phyloP scores from a whole-genome alignment of 441 rosid species.

The Raphanus hybrid region DNA sequence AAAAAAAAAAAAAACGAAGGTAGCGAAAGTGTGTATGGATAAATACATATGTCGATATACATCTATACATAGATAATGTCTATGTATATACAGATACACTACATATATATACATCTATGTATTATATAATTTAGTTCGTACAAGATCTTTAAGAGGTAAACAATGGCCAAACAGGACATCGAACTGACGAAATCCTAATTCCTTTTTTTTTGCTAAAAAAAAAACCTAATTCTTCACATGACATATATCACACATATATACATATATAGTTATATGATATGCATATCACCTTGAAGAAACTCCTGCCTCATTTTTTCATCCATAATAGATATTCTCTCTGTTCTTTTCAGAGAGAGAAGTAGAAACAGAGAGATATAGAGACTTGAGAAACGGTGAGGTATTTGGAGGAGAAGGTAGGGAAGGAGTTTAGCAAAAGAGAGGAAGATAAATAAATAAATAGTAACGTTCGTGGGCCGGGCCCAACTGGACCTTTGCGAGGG shows the following conservation, averaged over 20 bases:
- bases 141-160: background rate
- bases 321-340: slow-evolving; percentile 41
- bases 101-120: too few relatives aligned
- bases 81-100: too few relatives aligned
- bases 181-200: slow-evolving; percentile 18
- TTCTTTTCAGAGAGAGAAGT: slow-evolving; percentile 34
- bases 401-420: slow-evolving; percentile 21
- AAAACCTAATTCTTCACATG: slow-evolving; percentile 1
- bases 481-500: slow-evolving; percentile 37
- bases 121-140: background rate
- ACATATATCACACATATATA: background rate
- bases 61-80: background rate
- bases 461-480: slow-evolving; percentile 45
- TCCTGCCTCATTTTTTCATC: slow-evolving; percentile 48
- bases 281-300: slow-evolving; percentile 51
- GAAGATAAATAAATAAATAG: background rate
- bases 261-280: background rate
- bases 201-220: too few relatives aligned
- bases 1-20: background rate
- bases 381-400: slow-evolving; percentile 24
- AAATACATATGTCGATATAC: background rate
- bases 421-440: slow-evolving; percentile 3
- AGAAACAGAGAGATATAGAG: slow-evolving; percentile 21
- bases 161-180: slow-evolving; percentile 10
- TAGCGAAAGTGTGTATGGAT: slow-evolving; percentile 2